phyloP scores from a whole-genome alignment of 1,284 basidiomycete species.

The Rhodotorula sp. region DNA sequence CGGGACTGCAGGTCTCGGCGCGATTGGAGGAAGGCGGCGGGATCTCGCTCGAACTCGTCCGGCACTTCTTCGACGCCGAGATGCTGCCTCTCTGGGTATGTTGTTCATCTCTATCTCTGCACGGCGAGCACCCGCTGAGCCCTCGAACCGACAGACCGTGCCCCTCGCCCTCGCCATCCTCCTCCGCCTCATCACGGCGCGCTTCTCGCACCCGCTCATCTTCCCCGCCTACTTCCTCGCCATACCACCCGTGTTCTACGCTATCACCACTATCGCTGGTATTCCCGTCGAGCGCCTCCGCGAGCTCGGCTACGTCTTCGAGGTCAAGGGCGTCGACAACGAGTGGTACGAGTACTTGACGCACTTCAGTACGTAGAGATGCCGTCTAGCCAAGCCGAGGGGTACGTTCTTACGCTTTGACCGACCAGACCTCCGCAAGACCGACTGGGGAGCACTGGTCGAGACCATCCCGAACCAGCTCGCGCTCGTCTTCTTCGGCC shows the following conservation, averaged over 20 bases:
- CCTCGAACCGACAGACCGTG: constrained; percentile 59
- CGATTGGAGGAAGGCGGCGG: constrained; percentile 78
- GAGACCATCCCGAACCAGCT: constrained; percentile 54
- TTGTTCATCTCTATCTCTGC: constrained; percentile 42
- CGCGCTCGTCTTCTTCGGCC: constrained; percentile 78
- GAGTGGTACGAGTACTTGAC: constrained; percentile 82
- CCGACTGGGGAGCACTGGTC: constrained; percentile 58
- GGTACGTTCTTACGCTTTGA: not conserved
- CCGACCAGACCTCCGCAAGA: constrained; percentile 61
- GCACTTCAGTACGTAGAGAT: constrained; percentile 62
- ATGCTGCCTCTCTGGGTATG: constrained; percentile 44
- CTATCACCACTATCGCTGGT: constrained; percentile 64
- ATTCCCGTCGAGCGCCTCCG: constrained; percentile 67
- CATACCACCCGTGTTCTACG: constrained; percentile 83
- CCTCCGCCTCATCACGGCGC: constrained; percentile 76
- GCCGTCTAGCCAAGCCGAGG: not conserved
- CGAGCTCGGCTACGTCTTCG: constrained; percentile 81
- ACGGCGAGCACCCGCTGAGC: constrained; percentile 54
- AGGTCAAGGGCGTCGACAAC: constrained; percentile 64
- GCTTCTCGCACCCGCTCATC: constrained; percentile 82
- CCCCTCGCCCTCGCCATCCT: constrained; percentile 76
- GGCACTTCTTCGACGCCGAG: constrained; percentile 50
- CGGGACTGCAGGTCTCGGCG: constrained; percentile 80
- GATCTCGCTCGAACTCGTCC: constrained; percentile 66
- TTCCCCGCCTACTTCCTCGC: constrained; percentile 85